A percentile compares a stretch with the other conserved stretches of the same genome.
Evolutionary conservation across 1,139 yeast genomes (phyloP).

Genomic region (Pneumocystis sp.): DNA sequence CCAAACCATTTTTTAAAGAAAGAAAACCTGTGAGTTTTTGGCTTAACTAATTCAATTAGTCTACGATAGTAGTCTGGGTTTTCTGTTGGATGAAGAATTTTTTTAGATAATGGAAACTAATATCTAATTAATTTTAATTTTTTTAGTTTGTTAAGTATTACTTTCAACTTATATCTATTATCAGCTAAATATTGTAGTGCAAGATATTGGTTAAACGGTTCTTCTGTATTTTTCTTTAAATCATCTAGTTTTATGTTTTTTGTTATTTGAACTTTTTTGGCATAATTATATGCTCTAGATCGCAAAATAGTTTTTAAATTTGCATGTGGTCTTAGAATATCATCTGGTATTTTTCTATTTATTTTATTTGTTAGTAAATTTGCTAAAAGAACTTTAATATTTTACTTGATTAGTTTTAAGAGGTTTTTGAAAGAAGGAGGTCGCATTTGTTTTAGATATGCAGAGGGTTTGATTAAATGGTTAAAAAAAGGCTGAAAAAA

Average conservation of each 20-base stretch:
- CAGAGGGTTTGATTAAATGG: neutral
- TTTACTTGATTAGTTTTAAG: neutral
- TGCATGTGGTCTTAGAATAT: neutral
- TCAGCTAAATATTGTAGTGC: neutral
- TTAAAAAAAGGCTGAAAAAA: neutral
- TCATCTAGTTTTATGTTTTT: neutral
- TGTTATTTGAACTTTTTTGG: neutral
- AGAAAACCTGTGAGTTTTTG: constrained; percentile 20
- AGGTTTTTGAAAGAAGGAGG: neutral
- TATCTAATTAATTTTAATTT: neutral
- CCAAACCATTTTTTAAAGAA: constrained; percentile 6
- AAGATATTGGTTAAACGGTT: neutral
- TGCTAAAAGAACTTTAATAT: neutral
- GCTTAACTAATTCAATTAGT: constrained; percentile 46
- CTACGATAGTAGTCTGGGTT: constrained; percentile 58
- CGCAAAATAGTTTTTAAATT: neutral
- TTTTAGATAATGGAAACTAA: constrained; percentile 27
- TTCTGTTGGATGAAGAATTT: constrained; percentile 56
- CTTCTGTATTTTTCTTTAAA: neutral
- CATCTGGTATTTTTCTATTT: neutral
- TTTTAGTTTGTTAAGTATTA: neutral
- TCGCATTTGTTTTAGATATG: neutral
- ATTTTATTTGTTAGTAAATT: neutral
- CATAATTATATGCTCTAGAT: neutral
- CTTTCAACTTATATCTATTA: constrained; percentile 6